phyloP scores from a whole-genome alignment of 2,329 filamentous ascomycete species.

The Pleomassaria siparia region DNA sequence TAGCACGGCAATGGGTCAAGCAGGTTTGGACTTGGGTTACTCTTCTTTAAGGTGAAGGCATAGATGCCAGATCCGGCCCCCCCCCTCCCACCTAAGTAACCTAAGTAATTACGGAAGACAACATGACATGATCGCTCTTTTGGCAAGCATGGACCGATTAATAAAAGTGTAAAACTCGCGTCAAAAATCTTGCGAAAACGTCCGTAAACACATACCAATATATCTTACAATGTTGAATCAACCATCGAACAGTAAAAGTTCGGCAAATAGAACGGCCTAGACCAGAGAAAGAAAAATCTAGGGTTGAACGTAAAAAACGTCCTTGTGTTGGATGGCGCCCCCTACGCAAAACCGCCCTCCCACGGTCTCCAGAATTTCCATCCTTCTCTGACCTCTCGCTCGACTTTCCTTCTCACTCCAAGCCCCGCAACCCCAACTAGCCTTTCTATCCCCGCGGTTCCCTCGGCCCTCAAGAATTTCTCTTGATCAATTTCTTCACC shows the following conservation, averaged over 20 bases:
- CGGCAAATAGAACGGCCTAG: background rate
- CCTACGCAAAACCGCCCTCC: conserved; percentile 14
- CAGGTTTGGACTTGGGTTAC: no score
- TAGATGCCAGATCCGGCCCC: no score
- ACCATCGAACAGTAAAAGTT: background rate
- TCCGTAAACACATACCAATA: no score
- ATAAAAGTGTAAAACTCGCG: conserved; percentile 1
- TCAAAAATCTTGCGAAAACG: background rate
- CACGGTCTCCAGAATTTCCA: conserved; percentile 47
- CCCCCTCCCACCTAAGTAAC: no score
- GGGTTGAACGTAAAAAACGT: background rate
- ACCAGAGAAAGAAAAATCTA: background rate
- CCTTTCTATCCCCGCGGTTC: conserved; percentile 80
- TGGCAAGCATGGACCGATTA: no score
- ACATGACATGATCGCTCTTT: no score
- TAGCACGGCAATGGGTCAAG: no score
- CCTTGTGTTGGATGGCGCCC: background rate
- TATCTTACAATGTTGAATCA: background rate
- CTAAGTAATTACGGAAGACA: no score
- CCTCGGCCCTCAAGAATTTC: conserved; percentile 80
- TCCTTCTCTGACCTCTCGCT: conserved; percentile 39
- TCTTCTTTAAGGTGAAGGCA: no score
- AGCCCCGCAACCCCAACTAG: conserved; percentile 70
- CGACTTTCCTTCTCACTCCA: conserved; percentile 18
- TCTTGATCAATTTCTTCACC: conserved; percentile 93